These are phyloP conservation scores for Talaromyces sp. DNA, from an alignment of 2,329 filamentous ascomycete genomes.

Conservation along the genomic window DNA sequence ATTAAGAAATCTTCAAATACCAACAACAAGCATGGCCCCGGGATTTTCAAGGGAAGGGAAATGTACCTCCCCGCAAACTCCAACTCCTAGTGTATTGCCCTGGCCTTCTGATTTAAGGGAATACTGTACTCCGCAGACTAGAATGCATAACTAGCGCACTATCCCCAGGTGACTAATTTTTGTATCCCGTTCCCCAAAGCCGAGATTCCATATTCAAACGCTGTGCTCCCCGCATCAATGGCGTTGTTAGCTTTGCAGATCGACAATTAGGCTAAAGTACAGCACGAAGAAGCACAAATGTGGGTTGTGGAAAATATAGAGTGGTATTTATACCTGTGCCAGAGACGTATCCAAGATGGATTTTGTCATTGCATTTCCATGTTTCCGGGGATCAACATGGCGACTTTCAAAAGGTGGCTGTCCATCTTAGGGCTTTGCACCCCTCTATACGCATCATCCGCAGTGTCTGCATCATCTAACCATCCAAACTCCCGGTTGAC, in stretches of 20 bases:
- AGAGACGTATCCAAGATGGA: neutral
- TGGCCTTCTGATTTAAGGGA: neutral
- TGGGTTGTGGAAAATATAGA: neutral
- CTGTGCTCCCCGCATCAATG: slow-evolving; percentile 2
- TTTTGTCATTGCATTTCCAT: neutral
- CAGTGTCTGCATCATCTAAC: neutral
- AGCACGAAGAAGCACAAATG: neutral
- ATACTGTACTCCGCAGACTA: neutral
- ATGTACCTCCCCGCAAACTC: neutral
- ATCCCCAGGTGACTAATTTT: neutral
- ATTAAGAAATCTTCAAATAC: neutral
- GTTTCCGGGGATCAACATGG: neutral
- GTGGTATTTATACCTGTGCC: neutral
- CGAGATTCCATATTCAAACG: neutral
- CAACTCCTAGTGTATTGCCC: neutral
- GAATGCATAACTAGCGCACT: neutral
- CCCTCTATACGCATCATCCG: neutral
- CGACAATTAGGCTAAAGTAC: slow-evolving; percentile 4
- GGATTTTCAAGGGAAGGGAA: neutral
- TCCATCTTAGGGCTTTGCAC: slow-evolving; percentile 11
- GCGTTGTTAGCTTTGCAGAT: neutral
- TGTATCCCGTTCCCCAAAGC: neutral
- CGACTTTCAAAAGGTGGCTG: neutral
- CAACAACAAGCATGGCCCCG: neutral
- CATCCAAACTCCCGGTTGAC: neutral